Conservation (phyloP, 352 stramenopile species). For the Pythium oligandrum region DNA sequence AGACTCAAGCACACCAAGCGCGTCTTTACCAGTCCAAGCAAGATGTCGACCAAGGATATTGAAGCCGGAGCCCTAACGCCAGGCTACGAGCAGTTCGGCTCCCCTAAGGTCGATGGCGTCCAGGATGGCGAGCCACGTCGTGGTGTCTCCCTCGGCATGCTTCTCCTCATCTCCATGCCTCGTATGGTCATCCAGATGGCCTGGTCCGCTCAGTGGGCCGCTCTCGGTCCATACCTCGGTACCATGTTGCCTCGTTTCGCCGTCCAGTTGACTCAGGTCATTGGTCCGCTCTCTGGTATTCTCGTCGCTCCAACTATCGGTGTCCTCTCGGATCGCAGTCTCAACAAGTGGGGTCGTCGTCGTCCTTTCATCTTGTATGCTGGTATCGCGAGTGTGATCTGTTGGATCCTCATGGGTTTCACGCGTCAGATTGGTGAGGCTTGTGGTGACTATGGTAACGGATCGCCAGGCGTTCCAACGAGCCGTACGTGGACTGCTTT, state of each 20-base stretch:
- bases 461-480: slow-evolving; percentile 20
- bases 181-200: slow-evolving; percentile 58
- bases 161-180: slow-evolving; percentile 48
- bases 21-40: too few species aligned
- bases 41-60: slow-evolving; percentile 3
- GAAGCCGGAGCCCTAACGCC: slow-evolving; percentile 1
- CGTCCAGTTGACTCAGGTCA: slow-evolving; percentile 51
- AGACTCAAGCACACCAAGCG: too few species aligned
- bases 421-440: slow-evolving; percentile 42
- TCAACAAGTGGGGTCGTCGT: slow-evolving; percentile 29
- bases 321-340: slow-evolving; percentile 45
- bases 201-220: slow-evolving; percentile 54
- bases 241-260: slow-evolving; percentile 38
- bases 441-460: slow-evolving; percentile 34
- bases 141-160: slow-evolving; percentile 20
- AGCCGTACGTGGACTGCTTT: slow-evolving; percentile 40
- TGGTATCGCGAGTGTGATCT: slow-evolving; percentile 29
- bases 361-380: slow-evolving; percentile 33
- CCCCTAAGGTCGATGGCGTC: slow-evolving; percentile 4
- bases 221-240: slow-evolving; percentile 47
- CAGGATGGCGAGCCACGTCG: slow-evolving; percentile 4
- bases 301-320: slow-evolving; percentile 43
- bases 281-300: slow-evolving; percentile 40
- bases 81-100: slow-evolving; percentile 11
- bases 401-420: slow-evolving; percentile 52